A percentile compares a stretch with the other conserved stretches of the same genome.
Conservation (phyloP, 2,329 filamentous ascomycete genomes). For the Cytospora mali region DNA sequence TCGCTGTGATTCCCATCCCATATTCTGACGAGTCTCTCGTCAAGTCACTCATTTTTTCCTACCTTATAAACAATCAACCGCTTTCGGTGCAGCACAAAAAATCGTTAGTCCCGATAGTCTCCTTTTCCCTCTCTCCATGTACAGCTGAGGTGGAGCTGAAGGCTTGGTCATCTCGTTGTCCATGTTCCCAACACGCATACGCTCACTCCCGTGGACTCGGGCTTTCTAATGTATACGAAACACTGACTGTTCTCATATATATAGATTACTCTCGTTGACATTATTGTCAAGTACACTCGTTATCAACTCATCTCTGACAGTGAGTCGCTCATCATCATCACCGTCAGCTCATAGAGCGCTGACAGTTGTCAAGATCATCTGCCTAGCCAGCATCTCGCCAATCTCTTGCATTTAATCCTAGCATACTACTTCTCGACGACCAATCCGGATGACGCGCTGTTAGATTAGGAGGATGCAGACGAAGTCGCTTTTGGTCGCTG, state of each 20-base stretch:
- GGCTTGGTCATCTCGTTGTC: constrained; percentile 8
- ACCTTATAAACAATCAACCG: constrained; percentile 33
- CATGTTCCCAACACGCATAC: constrained; percentile 31
- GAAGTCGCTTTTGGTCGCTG: constrained; percentile 51
- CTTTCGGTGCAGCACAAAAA: constrained; percentile 16
- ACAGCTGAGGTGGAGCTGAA: constrained; percentile 15
- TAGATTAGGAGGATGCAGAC: constrained; percentile 50
- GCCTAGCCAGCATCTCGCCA: constrained; percentile 13
- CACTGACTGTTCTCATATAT: constrained; percentile 29
- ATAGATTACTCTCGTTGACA: constrained; percentile 53
- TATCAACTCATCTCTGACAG: constrained; percentile 52
- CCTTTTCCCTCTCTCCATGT: constrained; percentile 3
- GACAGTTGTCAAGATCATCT: constrained; percentile 26
- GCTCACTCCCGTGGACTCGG: constrained; percentile 15
- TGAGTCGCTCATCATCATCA: constrained; percentile 37
- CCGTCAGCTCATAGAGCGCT: constrained; percentile 30
- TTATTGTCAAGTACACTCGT: constrained; percentile 63
- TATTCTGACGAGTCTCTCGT: constrained; percentile 49
- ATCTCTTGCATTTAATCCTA: constrained; percentile 13
- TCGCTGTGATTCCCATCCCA: constrained; percentile 28
- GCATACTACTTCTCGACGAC: constrained; percentile 8
- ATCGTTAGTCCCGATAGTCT: constrained; percentile 5
- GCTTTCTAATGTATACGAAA: constrained; percentile 14
- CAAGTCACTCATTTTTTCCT: constrained; percentile 51
- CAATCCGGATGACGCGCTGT: constrained; percentile 25